Evolutionary conservation across 768 basidiomycete species (phyloP).

Genomic region (Termitomyces sp.): DNA sequence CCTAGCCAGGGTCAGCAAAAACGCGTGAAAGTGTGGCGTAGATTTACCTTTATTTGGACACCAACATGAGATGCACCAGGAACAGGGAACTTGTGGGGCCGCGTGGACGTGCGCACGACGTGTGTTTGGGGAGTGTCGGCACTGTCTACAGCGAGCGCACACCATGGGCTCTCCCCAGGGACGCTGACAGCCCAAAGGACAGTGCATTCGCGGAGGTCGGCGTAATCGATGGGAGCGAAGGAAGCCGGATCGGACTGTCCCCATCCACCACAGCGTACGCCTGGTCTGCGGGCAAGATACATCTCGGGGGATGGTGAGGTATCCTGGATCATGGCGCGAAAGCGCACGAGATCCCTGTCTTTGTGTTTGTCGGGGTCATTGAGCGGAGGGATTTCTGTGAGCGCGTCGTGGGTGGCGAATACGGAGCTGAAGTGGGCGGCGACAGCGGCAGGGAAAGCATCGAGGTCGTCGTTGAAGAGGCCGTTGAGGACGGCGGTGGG

Average conservation of each 20-base stretch:
- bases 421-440: constrained; percentile 39
- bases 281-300: constrained; percentile 48
- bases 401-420: constrained; percentile 34
- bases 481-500: constrained; percentile 44
- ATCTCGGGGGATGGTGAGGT: constrained; percentile 70
- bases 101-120: constrained; percentile 11
- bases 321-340: constrained; percentile 79
- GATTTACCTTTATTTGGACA: constrained; percentile 61
- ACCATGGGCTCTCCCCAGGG: constrained; percentile 66
- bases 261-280: constrained; percentile 67
- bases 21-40: background rate
- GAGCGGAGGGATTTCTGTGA: constrained; percentile 54
- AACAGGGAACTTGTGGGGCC: constrained; percentile 63
- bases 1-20: constrained; percentile 27
- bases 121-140: background rate
- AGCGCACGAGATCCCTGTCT: constrained; percentile 58
- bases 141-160: constrained; percentile 18
- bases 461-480: constrained; percentile 33
- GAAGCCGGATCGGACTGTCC: constrained; percentile 39
- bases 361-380: constrained; percentile 43
- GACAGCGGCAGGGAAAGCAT: constrained; percentile 38
- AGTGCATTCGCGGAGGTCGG: constrained; percentile 53
- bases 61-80: constrained; percentile 54
- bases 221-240: constrained; percentile 31
- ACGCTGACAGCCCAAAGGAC: constrained; percentile 72